phyloP scores from a whole-genome alignment of 495 filamentous ascomycete genomes.

The Chaetomidium leptoderma region DNA sequence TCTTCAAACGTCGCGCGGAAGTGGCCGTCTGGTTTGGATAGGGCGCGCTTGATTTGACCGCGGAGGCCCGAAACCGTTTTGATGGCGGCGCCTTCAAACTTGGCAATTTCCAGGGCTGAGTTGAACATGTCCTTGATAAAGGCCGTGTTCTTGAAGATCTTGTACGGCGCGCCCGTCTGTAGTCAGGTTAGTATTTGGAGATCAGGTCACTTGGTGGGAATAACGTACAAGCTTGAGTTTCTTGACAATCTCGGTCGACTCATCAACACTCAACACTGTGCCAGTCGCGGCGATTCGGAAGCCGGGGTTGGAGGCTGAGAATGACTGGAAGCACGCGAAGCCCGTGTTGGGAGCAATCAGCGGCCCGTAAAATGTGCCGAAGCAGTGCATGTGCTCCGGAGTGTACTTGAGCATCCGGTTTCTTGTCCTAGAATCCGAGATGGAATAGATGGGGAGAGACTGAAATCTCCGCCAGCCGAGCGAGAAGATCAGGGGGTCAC shows the following conservation, averaged over 20 bases:
- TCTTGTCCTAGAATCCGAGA: constrained; percentile 83
- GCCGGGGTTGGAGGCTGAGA: constrained; percentile 80
- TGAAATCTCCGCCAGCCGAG: constrained; percentile 97
- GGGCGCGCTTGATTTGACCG: constrained; percentile 91
- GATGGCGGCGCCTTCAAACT: constrained; percentile 94
- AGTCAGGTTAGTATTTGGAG: constrained; percentile 9
- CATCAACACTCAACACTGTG: constrained; percentile 86
- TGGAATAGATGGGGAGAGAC: constrained; percentile 85
- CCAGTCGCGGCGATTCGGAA: constrained; percentile 94
- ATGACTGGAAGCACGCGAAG: constrained; percentile 88
- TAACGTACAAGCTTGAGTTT: constrained; percentile 75
- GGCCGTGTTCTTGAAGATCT: constrained; percentile 98
- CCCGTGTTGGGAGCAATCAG: constrained; percentile 92
- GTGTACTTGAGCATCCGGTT: constrained; percentile 96
- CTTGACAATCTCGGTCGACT: constrained; percentile 94
- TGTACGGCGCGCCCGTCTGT: constrained; percentile 61
- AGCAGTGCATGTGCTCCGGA: constrained; percentile 90
- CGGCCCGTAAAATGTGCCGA: constrained; percentile 90
- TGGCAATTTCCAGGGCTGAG: constrained; percentile 85
- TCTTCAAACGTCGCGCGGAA: constrained; percentile 97
- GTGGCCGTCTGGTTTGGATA: constrained; percentile 87
- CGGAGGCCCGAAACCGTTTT: constrained; percentile 92
- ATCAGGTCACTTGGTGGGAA: background rate
- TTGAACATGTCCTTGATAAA: constrained; percentile 99
- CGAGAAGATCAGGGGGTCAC: constrained; percentile 94